Evolutionary conservation across 306 rosid genomes (phyloP).

Genomic region (Acacia melanoxylon): DNA sequence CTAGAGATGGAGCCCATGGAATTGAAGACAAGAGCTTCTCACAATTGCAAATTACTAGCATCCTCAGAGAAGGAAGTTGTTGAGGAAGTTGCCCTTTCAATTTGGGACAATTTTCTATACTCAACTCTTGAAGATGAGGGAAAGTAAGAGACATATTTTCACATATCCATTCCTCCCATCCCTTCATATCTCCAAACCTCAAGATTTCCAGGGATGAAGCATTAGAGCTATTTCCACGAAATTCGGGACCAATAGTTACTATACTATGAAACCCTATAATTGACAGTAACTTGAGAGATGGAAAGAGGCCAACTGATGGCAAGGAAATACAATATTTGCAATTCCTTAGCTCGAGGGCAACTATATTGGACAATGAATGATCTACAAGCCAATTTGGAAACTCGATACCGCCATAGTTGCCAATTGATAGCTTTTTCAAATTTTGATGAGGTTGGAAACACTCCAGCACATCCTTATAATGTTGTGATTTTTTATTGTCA

Average conservation of each 20-base stretch:
- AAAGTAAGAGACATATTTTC: too few species aligned
- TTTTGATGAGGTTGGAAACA: neutral
- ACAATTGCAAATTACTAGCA: too few species aligned
- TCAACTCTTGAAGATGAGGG: too few species aligned
- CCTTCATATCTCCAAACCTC: neutral
- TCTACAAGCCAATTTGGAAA: constrained; percentile 15
- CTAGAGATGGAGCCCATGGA: too few species aligned
- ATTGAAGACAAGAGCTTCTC: too few species aligned
- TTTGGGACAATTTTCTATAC: too few species aligned
- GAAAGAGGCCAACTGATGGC: constrained; percentile 7
- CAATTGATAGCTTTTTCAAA: neutral
- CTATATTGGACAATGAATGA: neutral
- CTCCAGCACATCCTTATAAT: neutral
- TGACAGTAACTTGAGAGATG: neutral
- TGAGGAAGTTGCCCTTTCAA: too few species aligned
- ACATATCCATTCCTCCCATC: constrained; percentile 19
- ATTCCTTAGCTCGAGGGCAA: neutral
- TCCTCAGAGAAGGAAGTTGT: too few species aligned
- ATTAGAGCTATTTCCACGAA: neutral
- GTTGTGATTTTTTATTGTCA: neutral
- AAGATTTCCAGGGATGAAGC: neutral
- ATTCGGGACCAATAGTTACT: neutral
- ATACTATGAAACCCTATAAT: constrained; percentile 4
- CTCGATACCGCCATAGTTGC: neutral
- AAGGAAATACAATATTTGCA: neutral